A percentile compares a stretch with the other conserved stretches of the same genome.
Evolutionary conservation across 352 stramenopile species (phyloP).

Genomic region (Globisporangium canariense): DNA sequence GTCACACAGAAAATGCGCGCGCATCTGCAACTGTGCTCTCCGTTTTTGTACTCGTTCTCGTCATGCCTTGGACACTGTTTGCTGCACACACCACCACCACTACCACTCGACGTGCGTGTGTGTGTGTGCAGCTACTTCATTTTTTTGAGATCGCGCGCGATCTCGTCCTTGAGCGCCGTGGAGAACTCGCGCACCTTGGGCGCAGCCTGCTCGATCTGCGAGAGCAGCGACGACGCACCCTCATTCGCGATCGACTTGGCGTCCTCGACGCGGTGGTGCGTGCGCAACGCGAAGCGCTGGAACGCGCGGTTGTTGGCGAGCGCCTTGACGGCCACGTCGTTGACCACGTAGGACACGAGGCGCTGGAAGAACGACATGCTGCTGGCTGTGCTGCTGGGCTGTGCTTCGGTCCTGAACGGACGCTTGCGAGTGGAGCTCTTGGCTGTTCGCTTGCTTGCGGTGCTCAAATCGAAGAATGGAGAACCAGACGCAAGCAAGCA

Average conservation of each 20-base stretch:
- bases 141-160: constrained; percentile 68
- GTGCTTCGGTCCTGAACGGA: neutral
- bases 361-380: constrained; percentile 82
- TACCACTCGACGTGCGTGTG: neutral
- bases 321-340: constrained; percentile 83
- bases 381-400: neutral
- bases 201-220: constrained; percentile 50
- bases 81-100: neutral
- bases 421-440: neutral
- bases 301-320: constrained; percentile 78
- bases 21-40: neutral
- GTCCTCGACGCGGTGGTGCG: constrained; percentile 79
- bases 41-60: neutral
- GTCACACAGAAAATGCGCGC: neutral
- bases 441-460: neutral
- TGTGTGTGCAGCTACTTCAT: constrained; percentile 43
- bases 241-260: constrained; percentile 69
- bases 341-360: constrained; percentile 76
- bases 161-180: constrained; percentile 67
- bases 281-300: constrained; percentile 84
- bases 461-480: neutral
- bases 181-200: constrained; percentile 79
- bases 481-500: neutral
- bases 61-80: neutral
- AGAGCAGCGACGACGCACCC: constrained; percentile 41